Percentiles rank a stretch among this genome's conserved stretches.
Conservation (phyloP, 352 stramenopile species). For the Phytophthora colocasiae region DNA sequence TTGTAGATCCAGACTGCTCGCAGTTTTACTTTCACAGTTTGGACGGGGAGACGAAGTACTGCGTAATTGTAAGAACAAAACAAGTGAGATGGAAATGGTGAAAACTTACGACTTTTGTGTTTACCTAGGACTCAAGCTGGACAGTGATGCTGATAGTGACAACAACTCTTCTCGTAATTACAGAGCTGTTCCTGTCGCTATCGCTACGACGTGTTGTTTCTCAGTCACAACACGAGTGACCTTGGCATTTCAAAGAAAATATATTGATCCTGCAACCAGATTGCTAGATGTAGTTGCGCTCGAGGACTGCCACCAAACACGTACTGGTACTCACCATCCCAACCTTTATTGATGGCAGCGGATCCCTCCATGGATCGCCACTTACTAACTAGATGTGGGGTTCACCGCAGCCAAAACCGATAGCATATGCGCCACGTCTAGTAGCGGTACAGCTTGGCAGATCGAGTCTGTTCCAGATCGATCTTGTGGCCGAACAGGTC, state of each 20-base stretch:
- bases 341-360: slow-evolving; percentile 31
- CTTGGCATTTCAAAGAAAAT: neutral
- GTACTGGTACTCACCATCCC: slow-evolving; percentile 13
- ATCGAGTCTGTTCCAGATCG: slow-evolving; percentile 96
- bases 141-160: slow-evolving; percentile 41
- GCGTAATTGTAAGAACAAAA: slow-evolving; percentile 55
- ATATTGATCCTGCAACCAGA: neutral
- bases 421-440: slow-evolving; percentile 37
- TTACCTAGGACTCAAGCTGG: slow-evolving; percentile 42
- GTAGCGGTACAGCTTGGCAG: slow-evolving; percentile 91
- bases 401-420: slow-evolving; percentile 17
- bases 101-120: slow-evolving; percentile 3
- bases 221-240: neutral
- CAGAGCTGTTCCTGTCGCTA: slow-evolving; percentile 51
- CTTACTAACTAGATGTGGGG: slow-evolving; percentile 28
- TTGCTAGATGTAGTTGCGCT: no score
- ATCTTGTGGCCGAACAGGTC: slow-evolving; percentile 99
- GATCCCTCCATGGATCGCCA: slow-evolving; percentile 11
- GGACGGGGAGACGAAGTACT: slow-evolving; percentile 50
- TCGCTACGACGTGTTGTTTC: slow-evolving; percentile 38
- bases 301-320: neutral
- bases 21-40: slow-evolving; percentile 73
- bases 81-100: neutral
- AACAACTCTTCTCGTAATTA: slow-evolving; percentile 43
- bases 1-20: slow-evolving; percentile 62